Evolutionary conservation across 140 eudicot species (phyloP).

Genomic region (Flaveria floridana): DNA sequence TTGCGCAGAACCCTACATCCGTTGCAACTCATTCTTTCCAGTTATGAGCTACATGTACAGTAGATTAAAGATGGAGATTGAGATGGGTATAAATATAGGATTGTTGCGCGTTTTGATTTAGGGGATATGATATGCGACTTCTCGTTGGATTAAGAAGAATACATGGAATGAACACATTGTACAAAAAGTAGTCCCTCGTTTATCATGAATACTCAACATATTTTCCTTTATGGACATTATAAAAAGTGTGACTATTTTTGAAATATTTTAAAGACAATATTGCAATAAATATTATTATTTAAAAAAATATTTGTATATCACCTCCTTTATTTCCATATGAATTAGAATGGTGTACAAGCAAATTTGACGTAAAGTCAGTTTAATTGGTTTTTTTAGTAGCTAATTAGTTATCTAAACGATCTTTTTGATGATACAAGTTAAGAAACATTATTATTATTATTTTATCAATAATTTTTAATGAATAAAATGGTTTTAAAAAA

Average conservation of each 20-base stretch:
- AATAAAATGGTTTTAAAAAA: not conserved
- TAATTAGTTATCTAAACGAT: not conserved
- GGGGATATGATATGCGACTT: not conserved
- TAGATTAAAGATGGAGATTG: not conserved
- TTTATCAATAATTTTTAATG: not conserved
- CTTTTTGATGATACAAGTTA: not conserved
- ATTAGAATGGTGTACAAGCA: too few species aligned
- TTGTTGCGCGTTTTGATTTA: not conserved
- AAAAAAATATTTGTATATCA: not conserved
- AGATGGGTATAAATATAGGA: not conserved
- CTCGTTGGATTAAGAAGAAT: not conserved
- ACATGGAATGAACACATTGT: slow-evolving; percentile 13
- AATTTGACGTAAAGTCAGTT: not conserved
- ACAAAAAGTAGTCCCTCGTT: slow-evolving; percentile 20
- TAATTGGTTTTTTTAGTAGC: not conserved
- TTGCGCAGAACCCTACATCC: slow-evolving; percentile 59
- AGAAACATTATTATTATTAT: not conserved
- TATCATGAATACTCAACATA: slow-evolving; percentile 10
- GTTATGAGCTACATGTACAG: not conserved
- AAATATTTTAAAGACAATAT: not conserved
- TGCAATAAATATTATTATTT: too few species aligned
- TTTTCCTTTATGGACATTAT: slow-evolving; percentile 6
- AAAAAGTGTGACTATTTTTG: slow-evolving; percentile 13
- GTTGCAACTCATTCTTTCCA: slow-evolving; percentile 50
- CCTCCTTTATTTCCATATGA: not conserved